Conservation (phyloP, 1,284 basidiomycete genomes). For the Malassezia furfur region DNA sequence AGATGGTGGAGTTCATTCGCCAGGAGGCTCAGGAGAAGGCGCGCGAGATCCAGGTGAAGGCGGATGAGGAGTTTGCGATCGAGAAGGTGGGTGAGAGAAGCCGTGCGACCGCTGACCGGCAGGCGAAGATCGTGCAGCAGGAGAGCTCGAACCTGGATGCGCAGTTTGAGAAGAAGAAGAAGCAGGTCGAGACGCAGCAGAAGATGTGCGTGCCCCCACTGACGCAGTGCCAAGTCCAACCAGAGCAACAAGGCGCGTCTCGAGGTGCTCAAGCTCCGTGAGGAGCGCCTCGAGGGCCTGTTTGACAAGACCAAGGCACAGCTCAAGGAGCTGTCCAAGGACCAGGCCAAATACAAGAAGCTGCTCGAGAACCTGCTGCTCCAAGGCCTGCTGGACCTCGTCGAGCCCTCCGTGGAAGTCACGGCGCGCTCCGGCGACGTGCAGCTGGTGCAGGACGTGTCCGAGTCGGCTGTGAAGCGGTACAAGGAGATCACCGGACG, state of each 20-base stretch:
- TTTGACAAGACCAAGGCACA: conserved; percentile 67
- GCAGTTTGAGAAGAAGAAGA: conserved; percentile 44
- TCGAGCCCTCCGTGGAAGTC: conserved; percentile 37
- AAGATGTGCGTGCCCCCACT: conserved; percentile 34
- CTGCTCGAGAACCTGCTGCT: conserved; percentile 56
- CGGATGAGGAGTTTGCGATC: conserved; percentile 47
- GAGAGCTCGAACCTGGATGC: conserved; percentile 42
- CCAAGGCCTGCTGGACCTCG: conserved; percentile 53
- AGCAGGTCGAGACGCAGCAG: conserved; percentile 41
- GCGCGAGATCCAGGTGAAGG: conserved; percentile 47
- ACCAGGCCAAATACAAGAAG: conserved; percentile 55
- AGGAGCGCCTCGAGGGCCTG: conserved; percentile 81
- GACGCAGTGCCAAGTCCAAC: conserved; percentile 76
- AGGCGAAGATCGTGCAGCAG: conserved; percentile 45
- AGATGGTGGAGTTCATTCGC: conserved; percentile 60
- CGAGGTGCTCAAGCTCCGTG: conserved; percentile 76
- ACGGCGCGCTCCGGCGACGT: conserved; percentile 37
- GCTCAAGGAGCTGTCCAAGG: conserved; percentile 59
- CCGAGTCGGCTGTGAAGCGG: conserved; percentile 56
- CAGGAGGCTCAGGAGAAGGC: conserved; percentile 48
- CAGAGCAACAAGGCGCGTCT: conserved; percentile 88
- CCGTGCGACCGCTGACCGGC: neutral
- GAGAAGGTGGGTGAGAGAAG: conserved; percentile 27
- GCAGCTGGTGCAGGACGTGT: conserved; percentile 53
- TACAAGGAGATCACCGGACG: conserved; percentile 70